Evolutionary conservation across 495 filamentous ascomycete genomes (phyloP), one percentile per base, ranked within the genome.

Genomic region (Penicillium angulare): DNA sequence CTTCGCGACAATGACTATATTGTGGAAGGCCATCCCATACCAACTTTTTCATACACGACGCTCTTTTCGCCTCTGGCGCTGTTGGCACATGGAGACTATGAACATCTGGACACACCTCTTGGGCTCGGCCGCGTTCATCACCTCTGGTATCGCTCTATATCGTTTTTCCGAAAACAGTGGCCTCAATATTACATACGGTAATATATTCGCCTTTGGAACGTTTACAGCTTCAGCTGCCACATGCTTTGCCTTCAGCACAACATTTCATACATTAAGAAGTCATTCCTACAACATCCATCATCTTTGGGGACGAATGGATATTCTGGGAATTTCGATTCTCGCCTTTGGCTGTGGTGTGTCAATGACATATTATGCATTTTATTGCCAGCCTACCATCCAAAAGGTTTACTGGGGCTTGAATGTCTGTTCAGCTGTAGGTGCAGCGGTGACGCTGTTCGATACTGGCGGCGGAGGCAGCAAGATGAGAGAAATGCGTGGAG

Each of bases 1-100:
- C 49, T 52, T 0, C 54, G 49, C 21, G 54, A 57, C n/a, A 57
- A 57, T 40, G 54, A 57, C 13, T 57, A 48, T 20, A 57, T 57
- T 39, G 9, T 57, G 31, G 29, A 48, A 16, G 43, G 49, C 18
- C 54, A 57, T 33, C 54, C 43, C 6, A 57, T 57, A 49, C 49
- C 54, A 9, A 57, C 54, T 31, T 57, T 49, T 49, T 57, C 49
- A 9, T 53, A 52, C 20, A n/a, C 20, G 22, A 15, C 43, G 39
- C 10, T 57, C 49, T 13, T 45, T 57, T 29, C 54, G 54, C 1
- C 32, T 57, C 12, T 57, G 54, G 54, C 49, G 43, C 5, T 53
- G 54, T 24, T 46, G 50, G 45, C 54, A 57, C 4, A 57, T 57
- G 54, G 49, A 57, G 32, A 53, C 54, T 8, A 48, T 57, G 43